phyloP scores from a whole-genome alignment of 768 basidiomycete genomes.

The Rubroboletus pulcherrimus region DNA sequence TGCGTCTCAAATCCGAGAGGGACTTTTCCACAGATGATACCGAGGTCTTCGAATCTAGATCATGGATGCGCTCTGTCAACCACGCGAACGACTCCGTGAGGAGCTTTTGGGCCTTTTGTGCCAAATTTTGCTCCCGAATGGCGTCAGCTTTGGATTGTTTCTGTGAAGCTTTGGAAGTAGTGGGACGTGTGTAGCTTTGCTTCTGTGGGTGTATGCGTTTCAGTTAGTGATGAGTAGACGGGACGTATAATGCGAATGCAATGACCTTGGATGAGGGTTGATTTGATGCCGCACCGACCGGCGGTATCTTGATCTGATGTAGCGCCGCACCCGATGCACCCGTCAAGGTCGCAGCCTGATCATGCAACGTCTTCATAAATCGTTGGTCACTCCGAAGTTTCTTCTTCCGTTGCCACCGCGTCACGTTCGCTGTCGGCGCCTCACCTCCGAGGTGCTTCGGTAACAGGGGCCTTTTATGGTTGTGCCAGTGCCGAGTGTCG shows the following conservation, averaged over 20 bases:
- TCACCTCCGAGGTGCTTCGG: conserved; percentile 54
- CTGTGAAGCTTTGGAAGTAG: conserved; percentile 27
- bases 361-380: conserved; percentile 53
- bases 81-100: conserved; percentile 42
- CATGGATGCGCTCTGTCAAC: conserved; percentile 49
- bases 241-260: not conserved
- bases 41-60: conserved; percentile 23
- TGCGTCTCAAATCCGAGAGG: conserved; percentile 42
- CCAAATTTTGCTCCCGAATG: conserved; percentile 43
- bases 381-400: conserved; percentile 46
- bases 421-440: conserved; percentile 24
- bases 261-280: conserved; percentile 13
- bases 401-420: conserved; percentile 36
- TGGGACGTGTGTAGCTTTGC: conserved; percentile 8
- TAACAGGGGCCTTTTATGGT: conserved; percentile 42
- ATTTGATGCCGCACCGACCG: conserved; percentile 29
- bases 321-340: conserved; percentile 56
- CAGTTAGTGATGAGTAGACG: not conserved
- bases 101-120: conserved; percentile 42
- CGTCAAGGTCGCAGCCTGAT: conserved; percentile 59
- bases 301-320: conserved; percentile 50
- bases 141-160: conserved; percentile 36
- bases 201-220: conserved; percentile 11
- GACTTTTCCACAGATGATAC: conserved; percentile 27
- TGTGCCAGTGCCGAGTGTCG: conserved; percentile 64